These are phyloP conservation scores for Filosporella fistucella DNA, from an alignment of 495 filamentous ascomycete species.

Conservation along the genomic window DNA sequence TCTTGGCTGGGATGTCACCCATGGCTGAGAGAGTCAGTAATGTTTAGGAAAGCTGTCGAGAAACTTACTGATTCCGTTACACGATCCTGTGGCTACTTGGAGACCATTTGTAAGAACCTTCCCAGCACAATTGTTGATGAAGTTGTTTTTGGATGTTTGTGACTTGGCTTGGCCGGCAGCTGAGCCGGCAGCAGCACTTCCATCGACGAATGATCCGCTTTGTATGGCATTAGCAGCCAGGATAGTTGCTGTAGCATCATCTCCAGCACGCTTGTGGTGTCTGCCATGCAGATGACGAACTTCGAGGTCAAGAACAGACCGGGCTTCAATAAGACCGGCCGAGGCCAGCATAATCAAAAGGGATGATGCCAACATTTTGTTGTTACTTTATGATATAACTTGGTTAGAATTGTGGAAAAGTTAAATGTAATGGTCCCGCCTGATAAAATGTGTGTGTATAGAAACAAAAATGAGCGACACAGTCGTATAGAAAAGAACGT, in stretches of 20 bases:
- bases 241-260: constrained; percentile 18
- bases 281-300: constrained; percentile 1
- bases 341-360: constrained; percentile 20
- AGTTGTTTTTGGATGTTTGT: constrained; percentile 40
- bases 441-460: constrained; percentile 11
- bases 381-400: background rate
- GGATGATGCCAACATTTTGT: constrained; percentile 20
- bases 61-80: constrained; percentile 65
- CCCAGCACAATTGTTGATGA: constrained; percentile 67
- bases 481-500: constrained; percentile 22
- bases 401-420: constrained; percentile 6
- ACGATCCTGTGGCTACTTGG: constrained; percentile 59
- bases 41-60: constrained; percentile 24
- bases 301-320: constrained; percentile 7
- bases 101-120: constrained; percentile 65
- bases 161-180: constrained; percentile 19
- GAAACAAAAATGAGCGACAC: constrained; percentile 16
- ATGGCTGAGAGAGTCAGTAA: constrained; percentile 35
- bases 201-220: constrained; percentile 21
- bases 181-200: constrained; percentile 14
- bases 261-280: constrained; percentile 9
- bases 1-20: constrained; percentile 62
- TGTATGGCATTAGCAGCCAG: constrained; percentile 20
- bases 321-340: constrained; percentile 18
- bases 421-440: constrained; percentile 16